These are phyloP conservation scores for Hygrocybe punicea DNA, from an alignment of 768 basidiomycete genomes.

Conservation along the genomic window DNA sequence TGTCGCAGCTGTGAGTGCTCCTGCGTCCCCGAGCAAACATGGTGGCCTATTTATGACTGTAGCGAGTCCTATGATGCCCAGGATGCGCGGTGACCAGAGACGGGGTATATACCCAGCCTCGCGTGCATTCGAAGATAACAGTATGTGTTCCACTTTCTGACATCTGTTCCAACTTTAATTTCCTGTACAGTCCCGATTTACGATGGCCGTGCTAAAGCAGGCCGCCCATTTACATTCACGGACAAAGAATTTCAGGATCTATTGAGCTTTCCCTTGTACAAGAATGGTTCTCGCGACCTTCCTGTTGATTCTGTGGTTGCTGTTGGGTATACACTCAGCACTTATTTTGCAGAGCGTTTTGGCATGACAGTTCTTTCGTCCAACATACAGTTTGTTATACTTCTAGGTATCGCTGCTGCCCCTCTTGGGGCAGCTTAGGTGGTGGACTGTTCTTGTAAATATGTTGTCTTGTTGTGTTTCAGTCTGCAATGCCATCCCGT, in stretches of 20 bases:
- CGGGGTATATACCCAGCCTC: not conserved
- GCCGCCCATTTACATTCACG: not conserved
- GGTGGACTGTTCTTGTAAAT: too few species aligned
- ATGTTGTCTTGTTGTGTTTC: too few species aligned
- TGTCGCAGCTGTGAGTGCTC: not conserved
- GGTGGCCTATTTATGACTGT: not conserved
- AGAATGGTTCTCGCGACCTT: not conserved
- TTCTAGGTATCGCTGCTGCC: not conserved
- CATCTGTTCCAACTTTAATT: not conserved
- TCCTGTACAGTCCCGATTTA: conserved; percentile 4
- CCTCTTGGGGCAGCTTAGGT: too few species aligned
- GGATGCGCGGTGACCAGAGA: not conserved
- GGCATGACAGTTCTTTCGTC: not conserved
- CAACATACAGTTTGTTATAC: not conserved
- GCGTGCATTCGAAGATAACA: not conserved
- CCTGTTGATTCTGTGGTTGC: not conserved
- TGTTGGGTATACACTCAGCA: not conserved
- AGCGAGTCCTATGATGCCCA: not conserved
- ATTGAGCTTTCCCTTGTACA: not conserved
- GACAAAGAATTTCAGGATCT: not conserved
- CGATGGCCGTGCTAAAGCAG: not conserved
- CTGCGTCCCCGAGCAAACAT: not conserved
- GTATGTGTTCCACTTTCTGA: not conserved
- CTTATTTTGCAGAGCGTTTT: not conserved
- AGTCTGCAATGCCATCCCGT: too few species aligned